Conservation (phyloP, 352 stramenopile species). For the Phytopythium cucurbitacearum region DNA sequence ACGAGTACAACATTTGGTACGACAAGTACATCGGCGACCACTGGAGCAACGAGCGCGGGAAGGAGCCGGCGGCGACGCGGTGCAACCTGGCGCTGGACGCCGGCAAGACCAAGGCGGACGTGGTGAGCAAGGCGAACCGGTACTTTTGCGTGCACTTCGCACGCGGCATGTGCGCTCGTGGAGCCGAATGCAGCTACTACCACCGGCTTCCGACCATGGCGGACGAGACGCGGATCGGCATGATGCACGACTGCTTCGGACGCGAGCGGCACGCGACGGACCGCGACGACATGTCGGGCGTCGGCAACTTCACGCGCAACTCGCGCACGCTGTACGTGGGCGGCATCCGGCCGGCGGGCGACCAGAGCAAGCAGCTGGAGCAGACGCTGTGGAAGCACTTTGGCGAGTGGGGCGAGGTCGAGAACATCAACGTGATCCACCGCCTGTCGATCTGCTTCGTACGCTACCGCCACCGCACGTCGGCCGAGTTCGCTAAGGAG, state of each 20-base stretch:
- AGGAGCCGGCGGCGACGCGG: slow-evolving; percentile 84
- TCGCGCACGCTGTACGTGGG: slow-evolving; percentile 92
- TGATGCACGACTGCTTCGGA: slow-evolving; percentile 92
- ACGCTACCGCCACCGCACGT: slow-evolving; percentile 74
- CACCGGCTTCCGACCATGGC: slow-evolving; percentile 81
- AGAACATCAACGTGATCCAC: slow-evolving; percentile 92
- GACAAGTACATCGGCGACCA: slow-evolving; percentile 91
- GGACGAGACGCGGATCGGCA: slow-evolving; percentile 70
- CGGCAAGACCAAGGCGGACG: slow-evolving; percentile 89
- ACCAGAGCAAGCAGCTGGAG: slow-evolving; percentile 52
- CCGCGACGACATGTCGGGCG: slow-evolving; percentile 91
- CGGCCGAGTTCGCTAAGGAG: slow-evolving; percentile 81
- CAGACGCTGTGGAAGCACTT: slow-evolving; percentile 84
- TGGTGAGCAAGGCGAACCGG: slow-evolving; percentile 75
- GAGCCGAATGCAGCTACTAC: slow-evolving; percentile 90
- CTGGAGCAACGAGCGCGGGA: slow-evolving; percentile 78
- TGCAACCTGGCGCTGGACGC: slow-evolving; percentile 85
- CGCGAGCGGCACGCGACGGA: slow-evolving; percentile 88
- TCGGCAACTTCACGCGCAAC: slow-evolving; percentile 90
- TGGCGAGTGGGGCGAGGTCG: slow-evolving; percentile 91
- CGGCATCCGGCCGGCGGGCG: slow-evolving; percentile 57
- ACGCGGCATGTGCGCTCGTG: slow-evolving; percentile 86
- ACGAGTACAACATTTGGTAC: slow-evolving; percentile 97
- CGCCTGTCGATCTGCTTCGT: slow-evolving; percentile 91
- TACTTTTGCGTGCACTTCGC: slow-evolving; percentile 94